Conservation (phyloP, 2,329 filamentous ascomycete genomes). For the Botrytis byssoidea region DNA sequence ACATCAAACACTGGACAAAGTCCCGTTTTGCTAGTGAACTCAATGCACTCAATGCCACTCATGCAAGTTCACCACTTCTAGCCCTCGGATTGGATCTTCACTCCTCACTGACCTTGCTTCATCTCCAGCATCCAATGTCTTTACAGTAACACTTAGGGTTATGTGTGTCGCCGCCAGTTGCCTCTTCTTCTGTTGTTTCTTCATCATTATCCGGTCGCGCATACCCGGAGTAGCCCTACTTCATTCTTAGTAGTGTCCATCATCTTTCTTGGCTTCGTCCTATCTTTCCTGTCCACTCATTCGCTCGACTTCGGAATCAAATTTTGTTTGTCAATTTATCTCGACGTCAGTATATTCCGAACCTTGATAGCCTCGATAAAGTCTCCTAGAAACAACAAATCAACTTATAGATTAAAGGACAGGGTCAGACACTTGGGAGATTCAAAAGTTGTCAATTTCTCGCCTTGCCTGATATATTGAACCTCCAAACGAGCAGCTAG, state of each 20-base stretch:
- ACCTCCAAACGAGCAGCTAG: constrained; percentile 27
- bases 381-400: neutral
- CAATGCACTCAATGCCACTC: constrained; percentile 37
- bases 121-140: constrained; percentile 28
- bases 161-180: constrained; percentile 37
- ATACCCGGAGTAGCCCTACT: constrained; percentile 36
- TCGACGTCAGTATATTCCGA: constrained; percentile 24
- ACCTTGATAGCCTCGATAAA: constrained; percentile 15
- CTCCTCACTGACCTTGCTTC: constrained; percentile 24
- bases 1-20: constrained; percentile 40
- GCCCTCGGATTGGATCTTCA: constrained; percentile 3
- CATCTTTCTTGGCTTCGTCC: constrained; percentile 23
- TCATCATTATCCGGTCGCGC: constrained; percentile 35
- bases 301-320: constrained; percentile 21
- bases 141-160: constrained; percentile 26
- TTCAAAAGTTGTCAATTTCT: constrained; percentile 14
- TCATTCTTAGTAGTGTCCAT: constrained; percentile 27
- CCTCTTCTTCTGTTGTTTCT: constrained; percentile 33
- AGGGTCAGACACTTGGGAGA: neutral
- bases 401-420: neutral
- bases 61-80: constrained; percentile 22
- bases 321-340: constrained; percentile 21
- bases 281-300: constrained; percentile 27
- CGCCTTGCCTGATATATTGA: constrained; percentile 31
- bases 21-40: constrained; percentile 34